Conservation (phyloP, 2,329 filamentous ascomycete genomes). For the Allantophomopsis cytisporea region DNA sequence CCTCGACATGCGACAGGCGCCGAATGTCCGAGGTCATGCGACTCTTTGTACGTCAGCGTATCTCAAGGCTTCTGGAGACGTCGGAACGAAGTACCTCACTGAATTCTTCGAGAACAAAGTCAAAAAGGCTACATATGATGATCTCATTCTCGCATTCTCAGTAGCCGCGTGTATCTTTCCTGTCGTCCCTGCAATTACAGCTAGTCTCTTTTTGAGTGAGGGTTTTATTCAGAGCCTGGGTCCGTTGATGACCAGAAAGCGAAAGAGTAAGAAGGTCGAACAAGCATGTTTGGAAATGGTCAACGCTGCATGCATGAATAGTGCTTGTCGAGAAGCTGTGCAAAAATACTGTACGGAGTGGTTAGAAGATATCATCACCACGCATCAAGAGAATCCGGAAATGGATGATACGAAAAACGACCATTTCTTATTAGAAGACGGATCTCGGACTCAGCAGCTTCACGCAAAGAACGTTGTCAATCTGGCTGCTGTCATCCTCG, state of each 20-base stretch:
- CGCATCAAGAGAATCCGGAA: constrained; percentile 37
- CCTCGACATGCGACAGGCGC: constrained; percentile 69
- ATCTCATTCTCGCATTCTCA: constrained; percentile 84
- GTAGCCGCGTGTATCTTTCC: constrained; percentile 85
- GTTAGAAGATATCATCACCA: constrained; percentile 69
- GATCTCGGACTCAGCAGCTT: constrained; percentile 15
- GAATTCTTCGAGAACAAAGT: constrained; percentile 64
- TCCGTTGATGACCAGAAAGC: constrained; percentile 63
- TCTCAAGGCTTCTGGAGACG: constrained; percentile 61
- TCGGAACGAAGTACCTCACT: constrained; percentile 55
- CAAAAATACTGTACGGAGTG: constrained; percentile 75
- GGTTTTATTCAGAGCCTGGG: constrained; percentile 71
- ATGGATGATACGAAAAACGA: constrained; percentile 13
- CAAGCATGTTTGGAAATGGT: constrained; percentile 79
- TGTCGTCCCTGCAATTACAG: constrained; percentile 61
- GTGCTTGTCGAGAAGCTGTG: constrained; percentile 69
- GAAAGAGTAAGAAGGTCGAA: constrained; percentile 77
- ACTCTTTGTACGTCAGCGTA: constrained; percentile 73
- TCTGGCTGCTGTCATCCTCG: constrained; percentile 60
- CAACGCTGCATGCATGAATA: constrained; percentile 81
- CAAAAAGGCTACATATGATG: constrained; percentile 65
- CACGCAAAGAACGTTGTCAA: constrained; percentile 50
- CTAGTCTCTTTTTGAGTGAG: constrained; percentile 74
- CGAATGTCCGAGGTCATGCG: constrained; percentile 65
- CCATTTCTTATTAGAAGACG: constrained; percentile 12